phyloP scores from a whole-genome alignment of 208 protist species.

The Trichomonas tenax region DNA sequence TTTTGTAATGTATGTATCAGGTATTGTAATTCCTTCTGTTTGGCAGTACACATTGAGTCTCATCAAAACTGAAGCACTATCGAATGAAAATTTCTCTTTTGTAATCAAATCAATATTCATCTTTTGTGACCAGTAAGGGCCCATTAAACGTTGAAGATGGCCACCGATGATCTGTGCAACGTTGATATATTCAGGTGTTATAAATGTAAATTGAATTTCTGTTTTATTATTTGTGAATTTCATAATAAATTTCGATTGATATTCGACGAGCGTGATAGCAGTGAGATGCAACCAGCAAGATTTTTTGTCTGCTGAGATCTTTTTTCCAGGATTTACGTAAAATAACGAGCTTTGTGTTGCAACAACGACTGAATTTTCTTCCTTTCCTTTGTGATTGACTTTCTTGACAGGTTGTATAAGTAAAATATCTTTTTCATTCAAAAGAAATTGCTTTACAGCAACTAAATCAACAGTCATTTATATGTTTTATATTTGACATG shows the following conservation, averaged over 20 bases:
- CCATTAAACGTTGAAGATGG: neutral
- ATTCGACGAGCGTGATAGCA: neutral
- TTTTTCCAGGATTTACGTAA: neutral
- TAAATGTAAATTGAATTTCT: neutral
- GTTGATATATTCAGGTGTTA: neutral
- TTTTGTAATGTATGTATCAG: neutral
- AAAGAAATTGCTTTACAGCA: neutral
- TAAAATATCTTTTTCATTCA: neutral
- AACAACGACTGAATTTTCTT: neutral
- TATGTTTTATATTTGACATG: too few species aligned
- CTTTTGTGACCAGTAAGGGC: neutral
- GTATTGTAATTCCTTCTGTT: neutral
- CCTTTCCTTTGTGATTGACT: neutral
- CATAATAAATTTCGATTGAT: neutral
- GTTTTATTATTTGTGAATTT: neutral
- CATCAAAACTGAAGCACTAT: neutral
- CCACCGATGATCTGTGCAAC: neutral
- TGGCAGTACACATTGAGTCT: neutral
- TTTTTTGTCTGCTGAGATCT: neutral
- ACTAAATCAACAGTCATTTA: neutral
- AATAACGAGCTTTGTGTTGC: neutral
- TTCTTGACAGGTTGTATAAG: neutral
- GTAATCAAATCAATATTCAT: neutral
- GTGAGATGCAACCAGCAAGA: neutral
- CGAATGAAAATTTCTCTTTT: neutral